phyloP scores from a whole-genome alignment of 169 alveolate species.

The Plasmodium ovale region DNA sequence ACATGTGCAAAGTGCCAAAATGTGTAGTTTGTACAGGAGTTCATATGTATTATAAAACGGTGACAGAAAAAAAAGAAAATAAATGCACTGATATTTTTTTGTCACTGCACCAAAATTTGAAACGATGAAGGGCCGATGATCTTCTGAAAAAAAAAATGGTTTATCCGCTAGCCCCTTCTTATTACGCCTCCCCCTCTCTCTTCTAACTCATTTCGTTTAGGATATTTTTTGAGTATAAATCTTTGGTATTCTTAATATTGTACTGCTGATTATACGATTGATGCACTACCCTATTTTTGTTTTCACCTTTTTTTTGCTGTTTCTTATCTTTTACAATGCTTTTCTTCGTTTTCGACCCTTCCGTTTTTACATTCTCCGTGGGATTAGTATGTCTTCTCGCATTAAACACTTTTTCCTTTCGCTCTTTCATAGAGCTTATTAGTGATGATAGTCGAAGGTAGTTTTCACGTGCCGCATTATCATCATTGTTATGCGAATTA shows the following conservation, averaged over 20 bases:
- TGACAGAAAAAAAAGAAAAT: no score
- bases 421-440: slow-evolving; percentile 15
- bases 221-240: slow-evolving; percentile 20
- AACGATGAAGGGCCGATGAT: no score
- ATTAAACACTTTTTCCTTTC: not conserved
- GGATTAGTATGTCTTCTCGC: not conserved
- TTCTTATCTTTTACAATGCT: slow-evolving; percentile 20
- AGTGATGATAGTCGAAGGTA: slow-evolving; percentile 6
- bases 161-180: no score
- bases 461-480: not conserved
- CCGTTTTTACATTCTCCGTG: slow-evolving; percentile 7
- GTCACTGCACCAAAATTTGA: no score
- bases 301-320: not conserved
- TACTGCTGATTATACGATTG: slow-evolving; percentile 53
- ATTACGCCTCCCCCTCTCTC: not conserved
- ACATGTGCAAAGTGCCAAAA: no score
- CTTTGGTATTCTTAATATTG: slow-evolving; percentile 33
- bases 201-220: slow-evolving; percentile 30
- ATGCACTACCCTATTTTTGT: slow-evolving; percentile 24
- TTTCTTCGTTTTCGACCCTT: slow-evolving; percentile 5
- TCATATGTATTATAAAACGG: no score
- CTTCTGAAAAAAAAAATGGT: no score
- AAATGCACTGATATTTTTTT: no score
- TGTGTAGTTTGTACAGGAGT: no score
- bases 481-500: not conserved